Base-by-base conservation (phyloP, 176 grass and related monocot species). In the Aegilops longissima region DNA sequence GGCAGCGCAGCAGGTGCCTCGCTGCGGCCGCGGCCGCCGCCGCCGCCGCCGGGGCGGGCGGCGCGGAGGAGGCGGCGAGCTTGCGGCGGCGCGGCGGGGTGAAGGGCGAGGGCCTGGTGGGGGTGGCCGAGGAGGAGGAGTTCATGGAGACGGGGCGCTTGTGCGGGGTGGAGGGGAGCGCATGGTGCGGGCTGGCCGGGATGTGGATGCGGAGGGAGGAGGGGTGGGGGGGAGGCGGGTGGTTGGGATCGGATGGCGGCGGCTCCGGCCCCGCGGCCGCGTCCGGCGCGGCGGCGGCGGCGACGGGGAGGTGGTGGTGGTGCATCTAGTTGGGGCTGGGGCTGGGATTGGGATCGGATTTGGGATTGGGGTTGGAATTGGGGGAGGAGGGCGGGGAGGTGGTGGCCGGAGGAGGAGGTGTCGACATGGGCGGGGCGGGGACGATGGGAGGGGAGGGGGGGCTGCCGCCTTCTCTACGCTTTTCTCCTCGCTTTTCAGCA, bases 161-260 rank as follows among this genome's bases (percentile, higher is more conserved):
- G 90, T 94, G 92, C 38, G 92, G 90, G 86, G 90, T 84, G 51
- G 89, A 97, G 16, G 72, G 90, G 45, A 89, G 89, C 78, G 82
- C 87, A 71, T 92, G 87, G 79, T 83, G 85, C 44, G 91, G 88
- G 82, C 87, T 92, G 2, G 91, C 78, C 34, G 93, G 88, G 87
- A 95, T 95, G 91, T 95, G 90, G 86, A 95, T 93, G 88, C 90
- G 91, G 61, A 93, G 79, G 39, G 89, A 83, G 52, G 94, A 76
- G 10, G 83, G 25, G 73, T 76, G 73, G 12, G 73, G 76, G 56
- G 72, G 81, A 64, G 86, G 70, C 20, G 71, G 36, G 82, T 67
- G 52, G 90, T 70, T 78, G 74, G 80, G 88, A 82, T 83, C 75
- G 90, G 78, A 76, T 20, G 79, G 36, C 20, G 82, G 83, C 30